These are phyloP conservation scores for Metschnikowia matae DNA, from an alignment of 805 yeast genomes.

Conservation along the genomic window DNA sequence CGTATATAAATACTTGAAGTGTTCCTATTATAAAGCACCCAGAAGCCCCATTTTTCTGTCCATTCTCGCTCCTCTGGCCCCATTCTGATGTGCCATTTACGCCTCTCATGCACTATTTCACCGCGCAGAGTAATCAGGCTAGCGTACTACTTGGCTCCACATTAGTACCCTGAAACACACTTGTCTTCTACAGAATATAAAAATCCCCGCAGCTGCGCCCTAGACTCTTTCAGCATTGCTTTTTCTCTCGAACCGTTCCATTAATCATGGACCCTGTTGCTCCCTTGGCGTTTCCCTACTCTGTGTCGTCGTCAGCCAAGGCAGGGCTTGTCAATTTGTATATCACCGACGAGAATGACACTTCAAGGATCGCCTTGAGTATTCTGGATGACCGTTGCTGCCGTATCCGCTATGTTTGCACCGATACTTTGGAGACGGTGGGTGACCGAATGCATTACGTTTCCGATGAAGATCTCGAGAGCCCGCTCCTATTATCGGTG, in stretches of 20 bases:
- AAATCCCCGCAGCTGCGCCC: neutral
- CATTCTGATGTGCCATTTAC: neutral
- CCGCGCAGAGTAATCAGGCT: constrained; percentile 1
- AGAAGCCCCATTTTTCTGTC: neutral
- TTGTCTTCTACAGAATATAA: neutral
- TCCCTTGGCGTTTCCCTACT: constrained; percentile 27
- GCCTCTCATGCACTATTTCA: neutral
- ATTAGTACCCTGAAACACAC: neutral
- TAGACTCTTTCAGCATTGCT: neutral
- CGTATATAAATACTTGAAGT: too few species aligned
- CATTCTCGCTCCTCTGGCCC: neutral
- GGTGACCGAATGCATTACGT: constrained; percentile 7
- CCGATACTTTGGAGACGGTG: constrained; percentile 14
- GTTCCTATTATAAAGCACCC: too few species aligned
- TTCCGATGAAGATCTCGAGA: neutral
- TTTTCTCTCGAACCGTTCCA: neutral
- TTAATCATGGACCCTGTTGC: neutral
- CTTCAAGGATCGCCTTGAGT: constrained; percentile 18
- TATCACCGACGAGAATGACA: constrained; percentile 27
- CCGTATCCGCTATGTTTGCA: constrained; percentile 16
- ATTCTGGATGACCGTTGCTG: constrained; percentile 22
- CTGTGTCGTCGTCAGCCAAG: constrained; percentile 10
- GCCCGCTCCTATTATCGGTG: constrained; percentile 32
- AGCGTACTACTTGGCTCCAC: neutral
- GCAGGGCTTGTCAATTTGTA: constrained; percentile 22